Evolutionary conservation across 2,329 filamentous ascomycete species (phyloP).

Genomic region (Apiospora aurea): DNA sequence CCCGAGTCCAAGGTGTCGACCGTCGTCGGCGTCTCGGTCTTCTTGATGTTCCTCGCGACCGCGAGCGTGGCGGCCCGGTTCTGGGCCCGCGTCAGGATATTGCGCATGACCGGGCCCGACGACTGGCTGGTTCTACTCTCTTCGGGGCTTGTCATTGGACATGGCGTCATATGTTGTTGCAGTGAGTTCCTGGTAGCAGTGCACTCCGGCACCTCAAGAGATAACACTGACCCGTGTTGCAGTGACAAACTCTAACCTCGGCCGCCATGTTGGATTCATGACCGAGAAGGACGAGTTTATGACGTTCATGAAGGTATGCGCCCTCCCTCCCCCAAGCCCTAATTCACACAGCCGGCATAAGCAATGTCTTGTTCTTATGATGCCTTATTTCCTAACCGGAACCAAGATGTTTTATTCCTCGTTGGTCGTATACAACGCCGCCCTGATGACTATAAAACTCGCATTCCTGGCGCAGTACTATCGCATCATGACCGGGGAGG

Average conservation of each 20-base stretch:
- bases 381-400: neutral
- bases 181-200: neutral
- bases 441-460: slow-evolving; percentile 45
- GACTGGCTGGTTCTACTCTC: neutral
- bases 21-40: neutral
- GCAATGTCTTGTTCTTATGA: neutral
- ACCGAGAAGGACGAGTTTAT: neutral
- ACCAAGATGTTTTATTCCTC: slow-evolving; percentile 47
- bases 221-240: slow-evolving; percentile 4
- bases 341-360: neutral
- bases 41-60: slow-evolving; percentile 1
- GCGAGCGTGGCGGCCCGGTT: neutral
- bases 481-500: slow-evolving; percentile 44
- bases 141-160: neutral
- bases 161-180: neutral
- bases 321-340: neutral
- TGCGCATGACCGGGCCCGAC: slow-evolving; percentile 1
- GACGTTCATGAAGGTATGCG: slow-evolving; percentile 9
- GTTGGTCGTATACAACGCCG: slow-evolving; percentile 47
- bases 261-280: slow-evolving; percentile 23
- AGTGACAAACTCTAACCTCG: slow-evolving; percentile 14
- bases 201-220: neutral
- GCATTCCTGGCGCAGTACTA: slow-evolving; percentile 49
- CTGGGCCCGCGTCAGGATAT: neutral
- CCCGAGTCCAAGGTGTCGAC: neutral